Conservation (phyloP, 2,329 filamentous ascomycete genomes). For the Chrysosporium queenslandicum region DNA sequence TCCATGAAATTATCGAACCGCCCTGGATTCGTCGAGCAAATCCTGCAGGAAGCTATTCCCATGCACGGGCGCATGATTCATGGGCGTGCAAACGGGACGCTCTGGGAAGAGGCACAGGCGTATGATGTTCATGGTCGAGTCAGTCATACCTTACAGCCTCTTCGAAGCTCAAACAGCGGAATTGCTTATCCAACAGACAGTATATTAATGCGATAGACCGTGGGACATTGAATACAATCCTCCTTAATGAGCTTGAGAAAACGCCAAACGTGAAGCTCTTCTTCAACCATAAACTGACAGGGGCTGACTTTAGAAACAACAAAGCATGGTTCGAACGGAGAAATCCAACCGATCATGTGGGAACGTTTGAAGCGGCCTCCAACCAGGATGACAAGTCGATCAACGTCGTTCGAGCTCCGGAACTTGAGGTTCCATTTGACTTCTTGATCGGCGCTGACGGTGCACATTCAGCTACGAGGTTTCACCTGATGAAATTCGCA, state of each 20-base stretch:
- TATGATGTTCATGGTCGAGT: conserved; percentile 86
- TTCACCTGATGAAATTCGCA: conserved; percentile 91
- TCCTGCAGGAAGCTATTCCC: conserved; percentile 71
- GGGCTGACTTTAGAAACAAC: conserved; percentile 68
- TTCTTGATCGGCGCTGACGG: conserved; percentile 91
- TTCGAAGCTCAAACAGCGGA: neutral
- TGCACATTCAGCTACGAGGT: conserved; percentile 81
- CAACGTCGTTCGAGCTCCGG: conserved; percentile 42
- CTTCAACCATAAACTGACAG: conserved; percentile 88
- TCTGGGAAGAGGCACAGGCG: conserved; percentile 70
- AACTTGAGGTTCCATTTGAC: conserved; percentile 80
- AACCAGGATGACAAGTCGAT: conserved; percentile 18
- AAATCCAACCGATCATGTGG: conserved; percentile 25
- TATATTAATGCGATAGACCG: conserved; percentile 79
- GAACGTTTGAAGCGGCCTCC: conserved; percentile 27
- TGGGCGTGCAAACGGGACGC: conserved; percentile 52
- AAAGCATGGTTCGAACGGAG: conserved; percentile 77
- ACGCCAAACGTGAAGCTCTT: conserved; percentile 84
- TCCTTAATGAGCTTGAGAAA: conserved; percentile 72
- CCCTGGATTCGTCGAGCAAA: conserved; percentile 57
- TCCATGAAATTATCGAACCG: conserved; percentile 64
- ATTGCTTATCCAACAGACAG: conserved; percentile 36
- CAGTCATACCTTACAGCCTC: conserved; percentile 25
- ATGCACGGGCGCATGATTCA: conserved; percentile 98
- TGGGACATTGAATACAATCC: conserved; percentile 65